Evolutionary conservation across 768 basidiomycete species (phyloP).

Genomic region (Kwoniella sp.): DNA sequence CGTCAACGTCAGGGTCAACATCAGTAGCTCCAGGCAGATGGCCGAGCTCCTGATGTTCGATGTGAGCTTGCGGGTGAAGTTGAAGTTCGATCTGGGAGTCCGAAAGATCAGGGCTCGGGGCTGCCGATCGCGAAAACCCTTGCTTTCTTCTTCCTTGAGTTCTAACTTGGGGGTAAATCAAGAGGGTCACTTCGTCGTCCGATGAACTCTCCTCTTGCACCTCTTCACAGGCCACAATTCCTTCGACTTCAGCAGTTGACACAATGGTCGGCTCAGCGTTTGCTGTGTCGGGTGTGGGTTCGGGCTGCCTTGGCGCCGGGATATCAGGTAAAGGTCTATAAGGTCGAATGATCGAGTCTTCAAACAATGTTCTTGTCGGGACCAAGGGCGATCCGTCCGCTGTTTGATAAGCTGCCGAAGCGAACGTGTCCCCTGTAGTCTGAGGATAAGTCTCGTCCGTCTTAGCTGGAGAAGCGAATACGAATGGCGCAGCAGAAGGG

Average conservation of each 20-base stretch:
- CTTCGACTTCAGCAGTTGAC: too few species aligned
- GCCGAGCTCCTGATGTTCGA: background rate
- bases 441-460: conserved; percentile 5
- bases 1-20: background rate
- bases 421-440: conserved; percentile 7
- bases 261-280: too few species aligned
- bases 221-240: background rate
- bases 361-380: conserved; percentile 1
- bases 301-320: background rate
- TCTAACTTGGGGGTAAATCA: conserved; percentile 1
- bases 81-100: background rate
- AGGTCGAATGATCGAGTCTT: background rate
- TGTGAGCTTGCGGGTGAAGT: too few species aligned
- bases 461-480: conserved; percentile 3
- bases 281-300: too few species aligned
- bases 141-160: background rate
- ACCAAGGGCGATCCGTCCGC: conserved; percentile 13
- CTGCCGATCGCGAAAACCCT: conserved; percentile 13
- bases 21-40: background rate
- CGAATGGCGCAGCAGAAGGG: background rate
- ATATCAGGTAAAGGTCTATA: conserved; percentile 11
- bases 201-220: background rate
- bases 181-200: background rate
- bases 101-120: conserved; percentile 14
- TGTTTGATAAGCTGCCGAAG: conserved; percentile 14